Conservation (phyloP, 176 grass and related monocot genomes). For the Paspalum vaginatum region DNA sequence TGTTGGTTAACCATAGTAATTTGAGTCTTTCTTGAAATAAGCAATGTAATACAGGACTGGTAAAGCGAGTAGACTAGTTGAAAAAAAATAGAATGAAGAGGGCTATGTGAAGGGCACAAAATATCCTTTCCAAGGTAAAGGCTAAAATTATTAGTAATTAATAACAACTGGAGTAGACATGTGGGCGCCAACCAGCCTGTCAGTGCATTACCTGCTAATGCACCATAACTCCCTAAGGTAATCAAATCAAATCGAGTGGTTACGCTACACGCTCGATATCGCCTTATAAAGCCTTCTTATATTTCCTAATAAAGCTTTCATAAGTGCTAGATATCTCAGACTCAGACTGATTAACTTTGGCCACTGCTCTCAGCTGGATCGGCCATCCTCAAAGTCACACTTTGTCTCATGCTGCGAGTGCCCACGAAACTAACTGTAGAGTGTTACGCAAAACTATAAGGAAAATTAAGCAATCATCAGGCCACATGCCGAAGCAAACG, state of each 20-base stretch:
- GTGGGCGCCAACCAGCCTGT: background rate
- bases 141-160: conserved; percentile 6
- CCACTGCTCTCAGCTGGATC: background rate
- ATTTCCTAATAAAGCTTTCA: conserved; percentile 1
- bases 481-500: background rate
- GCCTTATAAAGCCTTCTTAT: too few species aligned
- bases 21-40: background rate
- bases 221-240: conserved; percentile 19
- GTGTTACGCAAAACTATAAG: too few species aligned
- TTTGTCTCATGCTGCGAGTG: background rate
- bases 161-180: background rate
- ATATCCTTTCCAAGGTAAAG: background rate
- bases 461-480: too few species aligned
- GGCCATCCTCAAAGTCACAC: background rate
- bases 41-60: background rate
- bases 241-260: conserved; percentile 3
- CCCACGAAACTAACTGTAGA: too few species aligned
- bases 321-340: background rate
- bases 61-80: background rate
- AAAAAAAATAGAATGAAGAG: background rate
- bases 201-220: conserved; percentile 1
- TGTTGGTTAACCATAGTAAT: background rate
- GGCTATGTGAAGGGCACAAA: background rate
- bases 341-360: background rate
- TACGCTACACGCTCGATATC: background rate